phyloP scores from a whole-genome alignment of 2,329 filamentous ascomycete species.

The Pseudogymnoascus pannorum region DNA sequence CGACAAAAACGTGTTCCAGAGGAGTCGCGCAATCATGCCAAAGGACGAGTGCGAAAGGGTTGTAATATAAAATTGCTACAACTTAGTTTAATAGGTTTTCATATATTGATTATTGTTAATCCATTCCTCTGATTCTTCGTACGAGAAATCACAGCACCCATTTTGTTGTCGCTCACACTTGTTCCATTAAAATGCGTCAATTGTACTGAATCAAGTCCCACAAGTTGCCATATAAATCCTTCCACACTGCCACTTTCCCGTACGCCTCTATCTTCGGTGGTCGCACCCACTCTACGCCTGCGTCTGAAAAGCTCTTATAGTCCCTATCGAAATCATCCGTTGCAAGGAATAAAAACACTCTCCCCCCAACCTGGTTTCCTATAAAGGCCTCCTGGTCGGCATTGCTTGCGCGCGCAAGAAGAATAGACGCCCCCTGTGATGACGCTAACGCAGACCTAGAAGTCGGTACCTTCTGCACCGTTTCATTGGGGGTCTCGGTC shows the following conservation, averaged over 20 bases:
- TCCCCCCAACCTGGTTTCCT: constrained; percentile 3
- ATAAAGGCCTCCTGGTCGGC: constrained; percentile 1
- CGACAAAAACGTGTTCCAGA: not conserved
- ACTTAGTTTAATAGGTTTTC: not conserved
- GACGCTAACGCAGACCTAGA: not conserved
- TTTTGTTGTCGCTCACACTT: too few relatives aligned
- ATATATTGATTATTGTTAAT: not conserved
- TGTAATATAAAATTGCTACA: not conserved
- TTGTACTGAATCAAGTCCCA: constrained; percentile 1
- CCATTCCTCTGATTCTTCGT: not conserved
- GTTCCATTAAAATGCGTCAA: not conserved
- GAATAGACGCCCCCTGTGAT: not conserved
- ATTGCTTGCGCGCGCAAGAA: not conserved
- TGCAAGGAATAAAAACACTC: constrained; percentile 13
- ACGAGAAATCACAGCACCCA: not conserved
- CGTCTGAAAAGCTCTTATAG: not conserved
- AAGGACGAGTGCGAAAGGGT: not conserved
- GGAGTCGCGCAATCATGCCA: not conserved
- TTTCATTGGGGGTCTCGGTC: not conserved
- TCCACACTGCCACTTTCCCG: not conserved
- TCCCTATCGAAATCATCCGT: constrained; percentile 3
- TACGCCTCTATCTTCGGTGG: not conserved
- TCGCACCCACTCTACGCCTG: constrained; percentile 1
- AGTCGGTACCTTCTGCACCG: not conserved
- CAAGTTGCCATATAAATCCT: constrained; percentile 5